Conservation (phyloP, 1,284 basidiomycete species). For the Marasmius oreades region DNA sequence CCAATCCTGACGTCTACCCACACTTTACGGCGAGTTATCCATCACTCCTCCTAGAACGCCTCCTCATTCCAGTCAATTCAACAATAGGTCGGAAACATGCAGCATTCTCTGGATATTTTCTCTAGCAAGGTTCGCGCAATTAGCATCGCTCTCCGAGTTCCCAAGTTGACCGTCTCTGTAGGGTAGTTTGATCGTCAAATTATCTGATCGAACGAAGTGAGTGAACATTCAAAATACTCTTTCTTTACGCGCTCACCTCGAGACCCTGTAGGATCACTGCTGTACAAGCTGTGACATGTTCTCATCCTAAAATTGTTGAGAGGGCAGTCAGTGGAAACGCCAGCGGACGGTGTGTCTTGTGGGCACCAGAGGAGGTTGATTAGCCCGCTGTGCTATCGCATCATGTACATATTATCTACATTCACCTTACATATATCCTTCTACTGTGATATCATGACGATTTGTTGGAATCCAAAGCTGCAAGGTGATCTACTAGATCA, state of each 20-base stretch:
- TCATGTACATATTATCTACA: background rate
- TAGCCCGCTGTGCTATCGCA: no score
- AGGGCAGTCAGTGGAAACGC: constrained; percentile 72
- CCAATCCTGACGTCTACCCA: constrained; percentile 72
- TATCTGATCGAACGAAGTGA: constrained; percentile 56
- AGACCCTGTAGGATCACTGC: constrained; percentile 60
- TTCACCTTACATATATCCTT: background rate
- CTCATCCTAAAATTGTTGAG: constrained; percentile 72
- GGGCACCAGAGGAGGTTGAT: constrained; percentile 48
- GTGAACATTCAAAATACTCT: constrained; percentile 14
- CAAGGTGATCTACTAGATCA: constrained; percentile 75
- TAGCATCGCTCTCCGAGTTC: background rate
- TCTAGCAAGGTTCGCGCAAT: constrained; percentile 53
- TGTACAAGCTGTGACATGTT: constrained; percentile 80
- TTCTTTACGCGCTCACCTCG: constrained; percentile 6
- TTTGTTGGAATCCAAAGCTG: constrained; percentile 49
- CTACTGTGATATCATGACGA: background rate
- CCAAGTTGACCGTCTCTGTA: constrained; percentile 21
- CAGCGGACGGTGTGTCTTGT: constrained; percentile 74
- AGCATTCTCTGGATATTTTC: constrained; percentile 70
- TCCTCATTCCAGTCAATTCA: background rate
- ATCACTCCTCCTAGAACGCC: background rate
- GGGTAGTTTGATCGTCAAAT: constrained; percentile 63
- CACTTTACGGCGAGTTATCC: constrained; percentile 67
- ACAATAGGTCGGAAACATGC: constrained; percentile 67